These are phyloP conservation scores for Talaromyces sp. DNA, from an alignment of 2,329 filamentous ascomycete genomes.

Conservation along the genomic window DNA sequence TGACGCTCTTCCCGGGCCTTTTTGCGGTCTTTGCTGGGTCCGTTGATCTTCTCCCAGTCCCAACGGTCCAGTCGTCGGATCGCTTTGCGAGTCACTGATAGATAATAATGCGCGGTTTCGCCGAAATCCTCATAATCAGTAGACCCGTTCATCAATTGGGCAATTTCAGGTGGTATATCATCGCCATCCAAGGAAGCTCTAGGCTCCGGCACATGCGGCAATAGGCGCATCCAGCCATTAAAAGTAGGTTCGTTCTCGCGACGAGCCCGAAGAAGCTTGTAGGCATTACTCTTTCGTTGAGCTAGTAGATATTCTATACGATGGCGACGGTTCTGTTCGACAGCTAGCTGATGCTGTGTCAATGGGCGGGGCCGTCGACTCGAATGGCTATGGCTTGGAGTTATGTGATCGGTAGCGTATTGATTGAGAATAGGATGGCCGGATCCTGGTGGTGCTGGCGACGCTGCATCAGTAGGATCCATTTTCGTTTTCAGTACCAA, in stretches of 20 bases:
- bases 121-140: conserved; percentile 46
- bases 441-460: conserved; percentile 43
- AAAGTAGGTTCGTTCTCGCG: conserved; percentile 41
- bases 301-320: conserved; percentile 47
- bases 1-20: conserved; percentile 38
- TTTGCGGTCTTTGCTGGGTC: conserved; percentile 37
- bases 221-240: conserved; percentile 39
- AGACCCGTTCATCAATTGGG: not conserved
- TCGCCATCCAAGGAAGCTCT: conserved; percentile 48
- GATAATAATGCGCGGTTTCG: conserved; percentile 45
- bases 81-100: conserved; percentile 43
- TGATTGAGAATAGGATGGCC: conserved; percentile 42
- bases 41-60: conserved; percentile 43
- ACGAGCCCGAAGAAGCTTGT: conserved; percentile 35
- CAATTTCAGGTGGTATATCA: conserved; percentile 13
- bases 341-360: conserved; percentile 49
- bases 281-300: conserved; percentile 39
- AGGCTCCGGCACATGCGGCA: conserved; percentile 41
- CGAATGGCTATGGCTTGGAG: conserved; percentile 26
- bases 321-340: conserved; percentile 48
- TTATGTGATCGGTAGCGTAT: conserved; percentile 35
- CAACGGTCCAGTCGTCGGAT: conserved; percentile 44
- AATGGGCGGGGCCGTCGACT: conserved; percentile 45
- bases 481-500: conserved; percentile 45
- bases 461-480: conserved; percentile 39